Evolutionary conservation across 169 alveolate genomes (phyloP).

Genomic region (Plasmodium chabaudi): DNA sequence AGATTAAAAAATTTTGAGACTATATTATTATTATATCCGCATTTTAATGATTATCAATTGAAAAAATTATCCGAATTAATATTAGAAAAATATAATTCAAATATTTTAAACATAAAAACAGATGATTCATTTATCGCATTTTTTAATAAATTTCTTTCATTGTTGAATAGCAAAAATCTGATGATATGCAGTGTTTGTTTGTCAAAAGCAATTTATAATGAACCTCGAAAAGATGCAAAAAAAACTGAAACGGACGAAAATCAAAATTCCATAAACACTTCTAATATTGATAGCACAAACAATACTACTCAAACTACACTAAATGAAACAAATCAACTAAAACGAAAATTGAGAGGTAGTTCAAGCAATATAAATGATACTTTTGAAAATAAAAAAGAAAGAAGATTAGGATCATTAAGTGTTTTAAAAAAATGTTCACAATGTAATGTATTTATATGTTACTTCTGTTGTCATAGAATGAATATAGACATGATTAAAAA

Average conservation of each 20-base stretch:
- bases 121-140: conserved; percentile 43
- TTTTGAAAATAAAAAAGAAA: conserved; percentile 54
- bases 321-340: not conserved
- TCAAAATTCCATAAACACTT: not conserved
- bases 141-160: conserved; percentile 33
- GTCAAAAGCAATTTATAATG: conserved; percentile 49
- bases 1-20: conserved; percentile 65
- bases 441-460: conserved; percentile 69
- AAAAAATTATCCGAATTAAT: conserved; percentile 61
- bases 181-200: conserved; percentile 73
- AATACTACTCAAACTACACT: not conserved
- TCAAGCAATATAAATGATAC: conserved; percentile 11
- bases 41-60: conserved; percentile 72
- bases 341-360: not conserved
- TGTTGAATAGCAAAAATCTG: conserved; percentile 52
- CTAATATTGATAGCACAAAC: not conserved
- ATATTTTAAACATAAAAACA: not conserved
- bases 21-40: conserved; percentile 64
- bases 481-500: conserved; percentile 58
- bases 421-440: conserved; percentile 52
- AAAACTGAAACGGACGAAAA: not conserved
- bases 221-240: conserved; percentile 19
- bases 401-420: conserved; percentile 74
- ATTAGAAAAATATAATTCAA: conserved; percentile 41
- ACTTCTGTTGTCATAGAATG: conserved; percentile 74